Percentiles rank a stretch among this genome's conserved stretches.
phyloP scores from a whole-genome alignment of 2,329 filamentous ascomycete species.

The Chrysoporthe austroafricana region DNA sequence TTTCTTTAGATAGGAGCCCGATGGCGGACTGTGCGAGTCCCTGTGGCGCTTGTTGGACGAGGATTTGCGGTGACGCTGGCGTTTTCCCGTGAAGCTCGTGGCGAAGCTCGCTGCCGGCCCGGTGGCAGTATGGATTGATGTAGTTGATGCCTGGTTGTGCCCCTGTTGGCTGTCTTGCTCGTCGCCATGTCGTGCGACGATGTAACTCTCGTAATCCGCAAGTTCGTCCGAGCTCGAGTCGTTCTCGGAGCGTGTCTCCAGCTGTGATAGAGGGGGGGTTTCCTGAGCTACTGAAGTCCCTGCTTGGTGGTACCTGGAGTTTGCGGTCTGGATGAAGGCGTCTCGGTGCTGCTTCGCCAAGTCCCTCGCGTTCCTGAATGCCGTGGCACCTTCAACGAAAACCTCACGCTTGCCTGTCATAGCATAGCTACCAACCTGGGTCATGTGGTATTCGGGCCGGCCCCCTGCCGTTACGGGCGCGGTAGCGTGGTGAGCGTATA shows the following conservation, averaged over 20 bases:
- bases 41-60: not conserved
- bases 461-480: conserved; percentile 36
- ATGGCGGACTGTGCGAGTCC: not conserved
- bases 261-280: not conserved
- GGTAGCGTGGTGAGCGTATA: conserved; percentile 45
- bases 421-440: too few species aligned
- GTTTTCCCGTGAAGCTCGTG: too few species aligned
- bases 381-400: conserved; percentile 42
- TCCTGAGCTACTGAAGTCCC: not conserved
- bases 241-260: not conserved
- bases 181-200: too few species aligned
- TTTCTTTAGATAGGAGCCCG: not conserved
- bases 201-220: not conserved
- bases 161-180: too few species aligned
- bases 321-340: conserved; percentile 39
- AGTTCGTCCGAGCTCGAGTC: not conserved
- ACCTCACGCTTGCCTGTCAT: too few species aligned
- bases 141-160: too few species aligned
- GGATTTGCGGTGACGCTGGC: not conserved
- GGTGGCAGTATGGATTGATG: not conserved
- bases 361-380: conserved; percentile 46
- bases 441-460: conserved; percentile 48
- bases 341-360: conserved; percentile 43
- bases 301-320: conserved; percentile 30
- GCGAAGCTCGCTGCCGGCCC: not conserved